Percentiles rank a stretch among this genome's conserved stretches.
Conservation (phyloP, 2,329 filamentous ascomycete species). For the Clonostachys sp. region DNA sequence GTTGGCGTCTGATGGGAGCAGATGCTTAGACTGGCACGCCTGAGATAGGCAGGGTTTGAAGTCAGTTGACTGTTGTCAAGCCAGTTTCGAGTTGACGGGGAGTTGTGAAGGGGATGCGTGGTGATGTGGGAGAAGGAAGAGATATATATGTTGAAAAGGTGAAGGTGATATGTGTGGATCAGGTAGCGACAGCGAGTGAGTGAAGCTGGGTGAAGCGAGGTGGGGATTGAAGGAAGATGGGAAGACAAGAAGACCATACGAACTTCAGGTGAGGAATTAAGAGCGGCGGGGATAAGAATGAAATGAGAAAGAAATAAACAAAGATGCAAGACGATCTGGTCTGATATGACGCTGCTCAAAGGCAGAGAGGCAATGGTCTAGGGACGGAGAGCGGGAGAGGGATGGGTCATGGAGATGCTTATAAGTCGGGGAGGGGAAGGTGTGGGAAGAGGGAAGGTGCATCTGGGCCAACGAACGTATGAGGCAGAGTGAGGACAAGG, state of each 20-base stretch:
- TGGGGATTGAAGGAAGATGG: neutral
- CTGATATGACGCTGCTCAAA: neutral
- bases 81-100: no score
- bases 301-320: neutral
- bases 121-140: no score
- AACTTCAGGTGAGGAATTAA: no score
- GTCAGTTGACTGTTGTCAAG: no score
- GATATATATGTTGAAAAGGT: no score
- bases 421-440: neutral
- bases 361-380: neutral
- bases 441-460: neutral
- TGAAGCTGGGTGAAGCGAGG: neutral
- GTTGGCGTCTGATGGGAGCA: no score
- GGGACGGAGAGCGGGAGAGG: neutral
- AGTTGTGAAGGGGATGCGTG: no score
- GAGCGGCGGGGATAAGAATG: neutral
- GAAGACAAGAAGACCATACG: no score
- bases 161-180: neutral
- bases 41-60: no score
- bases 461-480: neutral
- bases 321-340: neutral
- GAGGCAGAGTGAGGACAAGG: neutral
- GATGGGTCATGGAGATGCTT: neutral
- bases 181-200: neutral
- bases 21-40: no score